Percentiles rank a stretch among this genome's conserved stretches.
Evolutionary conservation across 2,329 filamentous ascomycete species (phyloP).

Genomic region (Davidsoniella eucalypti): DNA sequence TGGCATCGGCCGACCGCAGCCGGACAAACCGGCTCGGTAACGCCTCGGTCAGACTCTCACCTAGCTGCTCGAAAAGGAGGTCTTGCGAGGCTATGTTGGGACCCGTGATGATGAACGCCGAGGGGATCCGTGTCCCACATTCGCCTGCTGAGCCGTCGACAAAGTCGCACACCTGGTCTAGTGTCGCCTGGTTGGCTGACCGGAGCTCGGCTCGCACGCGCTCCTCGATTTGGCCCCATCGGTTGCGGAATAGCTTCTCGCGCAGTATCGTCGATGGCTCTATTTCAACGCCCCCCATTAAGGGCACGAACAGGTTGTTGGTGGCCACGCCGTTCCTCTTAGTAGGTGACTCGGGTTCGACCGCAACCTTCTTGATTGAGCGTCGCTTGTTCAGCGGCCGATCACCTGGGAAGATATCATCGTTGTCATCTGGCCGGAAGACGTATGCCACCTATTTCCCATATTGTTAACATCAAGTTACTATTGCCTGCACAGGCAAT

Average conservation of each 20-base stretch:
- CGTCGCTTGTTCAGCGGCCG: constrained; percentile 42
- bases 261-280: constrained; percentile 34
- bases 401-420: constrained; percentile 19
- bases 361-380: constrained; percentile 25
- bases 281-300: constrained; percentile 39
- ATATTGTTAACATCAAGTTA: not conserved
- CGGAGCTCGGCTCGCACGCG: constrained; percentile 44
- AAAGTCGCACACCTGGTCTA: constrained; percentile 42
- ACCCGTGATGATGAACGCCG: constrained; percentile 59
- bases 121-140: constrained; percentile 29
- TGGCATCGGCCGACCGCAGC: constrained; percentile 53
- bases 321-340: constrained; percentile 13
- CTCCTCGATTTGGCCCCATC: constrained; percentile 48
- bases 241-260: constrained; percentile 39
- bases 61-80: constrained; percentile 55
- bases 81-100: constrained; percentile 64
- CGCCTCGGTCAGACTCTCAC: constrained; percentile 33
- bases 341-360: constrained; percentile 4
- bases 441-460: constrained; percentile 41
- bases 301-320: constrained; percentile 27
- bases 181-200: constrained; percentile 43
- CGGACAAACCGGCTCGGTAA: constrained; percentile 42
- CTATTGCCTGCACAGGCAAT: no score
- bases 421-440: constrained; percentile 34
- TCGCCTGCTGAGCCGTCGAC: constrained; percentile 20